Conservation (phyloP, 441 rosid genomes). For the Macaranga tanarius region DNA sequence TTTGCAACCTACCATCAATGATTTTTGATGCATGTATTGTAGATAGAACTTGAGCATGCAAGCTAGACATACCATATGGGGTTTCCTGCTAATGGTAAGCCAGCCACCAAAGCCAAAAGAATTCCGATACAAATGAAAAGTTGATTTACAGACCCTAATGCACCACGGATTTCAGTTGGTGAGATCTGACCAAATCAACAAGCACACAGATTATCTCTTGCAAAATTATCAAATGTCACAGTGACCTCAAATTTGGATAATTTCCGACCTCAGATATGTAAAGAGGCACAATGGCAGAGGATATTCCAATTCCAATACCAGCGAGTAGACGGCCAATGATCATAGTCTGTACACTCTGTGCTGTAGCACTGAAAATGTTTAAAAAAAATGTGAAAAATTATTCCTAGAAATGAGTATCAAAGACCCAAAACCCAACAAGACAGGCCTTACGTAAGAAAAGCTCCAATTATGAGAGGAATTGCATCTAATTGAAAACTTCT, state of each 20-base stretch:
- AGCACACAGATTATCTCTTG: constrained; percentile 16
- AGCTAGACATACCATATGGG: constrained; percentile 63
- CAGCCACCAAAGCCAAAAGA: constrained; percentile 94
- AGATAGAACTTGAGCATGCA: neutral
- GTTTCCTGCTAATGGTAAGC: constrained; percentile 90
- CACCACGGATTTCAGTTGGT: constrained; percentile 98
- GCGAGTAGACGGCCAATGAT: constrained; percentile 94
- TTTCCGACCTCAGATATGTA: constrained; percentile 90
- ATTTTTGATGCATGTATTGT: neutral
- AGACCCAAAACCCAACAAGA: constrained; percentile 14
- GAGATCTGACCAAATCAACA: constrained; percentile 61
- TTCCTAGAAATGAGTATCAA: constrained; percentile 8
- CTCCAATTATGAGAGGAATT: constrained; percentile 83
- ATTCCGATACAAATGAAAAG: constrained; percentile 95
- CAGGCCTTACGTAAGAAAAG: constrained; percentile 65
- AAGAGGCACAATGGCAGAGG: constrained; percentile 95
- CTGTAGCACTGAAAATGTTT: constrained; percentile 63
- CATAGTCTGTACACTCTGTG: constrained; percentile 87
- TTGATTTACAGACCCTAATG: constrained; percentile 95
- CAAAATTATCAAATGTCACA: constrained; percentile 11
- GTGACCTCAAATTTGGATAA: constrained; percentile 6
- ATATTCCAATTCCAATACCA: constrained; percentile 95
- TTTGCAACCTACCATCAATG: neutral
- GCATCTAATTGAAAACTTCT: constrained; percentile 92
- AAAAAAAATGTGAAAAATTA: constrained; percentile 23